phyloP scores from a whole-genome alignment of 768 basidiomycete genomes.

The Hydnomerulius pinastri region DNA sequence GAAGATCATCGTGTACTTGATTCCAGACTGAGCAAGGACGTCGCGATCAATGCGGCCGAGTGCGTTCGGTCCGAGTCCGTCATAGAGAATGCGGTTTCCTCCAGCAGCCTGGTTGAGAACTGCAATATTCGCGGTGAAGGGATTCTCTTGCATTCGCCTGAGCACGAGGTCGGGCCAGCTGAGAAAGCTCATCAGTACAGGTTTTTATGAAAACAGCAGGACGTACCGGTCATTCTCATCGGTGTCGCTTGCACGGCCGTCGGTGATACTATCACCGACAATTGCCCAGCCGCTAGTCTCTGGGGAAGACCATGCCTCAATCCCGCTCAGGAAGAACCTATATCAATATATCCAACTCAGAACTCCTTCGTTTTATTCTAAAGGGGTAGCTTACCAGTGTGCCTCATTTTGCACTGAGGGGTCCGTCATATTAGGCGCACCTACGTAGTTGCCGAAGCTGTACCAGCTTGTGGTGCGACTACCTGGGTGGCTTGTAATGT shows the following conservation, averaged over 20 bases:
- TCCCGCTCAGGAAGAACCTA: constrained; percentile 7
- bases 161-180: constrained; percentile 6
- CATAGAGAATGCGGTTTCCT: constrained; percentile 1
- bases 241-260: constrained; percentile 2
- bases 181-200: neutral
- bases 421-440: too few species aligned
- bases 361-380: too few species aligned
- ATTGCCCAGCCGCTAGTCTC: constrained; percentile 1
- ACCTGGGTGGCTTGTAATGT: too few species aligned
- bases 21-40: constrained; percentile 3
- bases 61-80: neutral
- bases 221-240: constrained; percentile 4
- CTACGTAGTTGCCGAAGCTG: too few species aligned
- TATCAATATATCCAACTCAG: too few species aligned
- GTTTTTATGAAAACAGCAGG: neutral
- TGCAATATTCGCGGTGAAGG: constrained; percentile 2
- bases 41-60: constrained; percentile 4
- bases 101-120: neutral
- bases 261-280: constrained; percentile 8
- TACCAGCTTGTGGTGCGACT: too few species aligned
- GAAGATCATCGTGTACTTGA: constrained; percentile 8
- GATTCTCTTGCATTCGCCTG: constrained; percentile 3
- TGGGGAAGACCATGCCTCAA: constrained; percentile 6
- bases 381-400: too few species aligned
- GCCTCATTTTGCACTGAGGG: too few species aligned